These are phyloP conservation scores for Solidago caesia DNA, from an alignment of 129 eudicot species.

Conservation along the genomic window DNA sequence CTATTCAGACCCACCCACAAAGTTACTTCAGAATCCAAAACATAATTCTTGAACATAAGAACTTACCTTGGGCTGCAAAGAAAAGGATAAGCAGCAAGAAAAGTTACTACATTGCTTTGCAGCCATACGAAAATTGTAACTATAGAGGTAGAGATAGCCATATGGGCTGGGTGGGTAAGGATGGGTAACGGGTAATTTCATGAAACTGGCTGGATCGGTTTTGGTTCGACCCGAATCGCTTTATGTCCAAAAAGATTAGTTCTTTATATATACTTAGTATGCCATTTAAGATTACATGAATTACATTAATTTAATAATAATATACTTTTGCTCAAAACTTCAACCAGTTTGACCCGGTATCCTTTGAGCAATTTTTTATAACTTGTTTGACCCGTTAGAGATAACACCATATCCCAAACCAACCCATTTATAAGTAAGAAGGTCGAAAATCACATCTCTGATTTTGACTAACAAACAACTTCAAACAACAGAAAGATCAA, in stretches of 20 bases:
- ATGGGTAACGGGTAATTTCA: neutral
- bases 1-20: constrained; percentile 60
- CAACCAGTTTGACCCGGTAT: neutral
- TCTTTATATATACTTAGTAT: neutral
- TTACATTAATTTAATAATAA: neutral
- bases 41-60: constrained; percentile 68
- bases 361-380: neutral
- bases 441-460: neutral
- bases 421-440: neutral
- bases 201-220: neutral
- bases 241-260: neutral
- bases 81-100: constrained; percentile 47
- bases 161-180: neutral
- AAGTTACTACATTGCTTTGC: constrained; percentile 25
- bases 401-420: neutral
- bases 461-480: neutral
- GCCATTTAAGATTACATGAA: neutral
- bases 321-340: neutral
- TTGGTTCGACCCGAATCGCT: neutral
- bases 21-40: constrained; percentile 68
- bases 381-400: neutral
- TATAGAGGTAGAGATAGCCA: neutral
- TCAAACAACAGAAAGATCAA: constrained; percentile 5
- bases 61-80: constrained; percentile 98
- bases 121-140: neutral